These are phyloP conservation scores for Candida loeiensis DNA, from an alignment of 805 yeast species.

Conservation along the genomic window DNA sequence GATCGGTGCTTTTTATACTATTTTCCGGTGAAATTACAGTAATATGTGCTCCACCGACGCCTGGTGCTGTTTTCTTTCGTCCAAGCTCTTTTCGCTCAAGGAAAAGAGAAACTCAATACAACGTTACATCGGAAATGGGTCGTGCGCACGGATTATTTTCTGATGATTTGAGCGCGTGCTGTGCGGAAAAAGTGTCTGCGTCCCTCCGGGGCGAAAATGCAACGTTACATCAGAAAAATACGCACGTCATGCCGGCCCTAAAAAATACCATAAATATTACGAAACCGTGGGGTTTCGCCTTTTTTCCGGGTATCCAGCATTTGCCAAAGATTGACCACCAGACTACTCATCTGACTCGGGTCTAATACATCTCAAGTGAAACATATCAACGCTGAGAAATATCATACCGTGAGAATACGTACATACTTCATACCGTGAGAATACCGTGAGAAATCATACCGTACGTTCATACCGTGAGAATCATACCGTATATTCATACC, in stretches of 20 bases:
- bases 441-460: too few relatives aligned
- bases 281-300: neutral
- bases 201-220: neutral
- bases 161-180: neutral
- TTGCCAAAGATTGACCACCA: too few relatives aligned
- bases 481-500: too few relatives aligned
- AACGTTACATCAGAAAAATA: neutral
- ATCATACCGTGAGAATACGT: too few relatives aligned
- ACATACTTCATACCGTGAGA: too few relatives aligned
- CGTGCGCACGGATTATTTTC: neutral
- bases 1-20: neutral
- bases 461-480: too few relatives aligned
- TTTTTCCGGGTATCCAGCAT: too few relatives aligned
- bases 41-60: neutral
- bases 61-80: neutral
- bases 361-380: too few relatives aligned
- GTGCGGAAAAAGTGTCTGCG: neutral
- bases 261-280: neutral
- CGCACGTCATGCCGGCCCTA: neutral
- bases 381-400: too few relatives aligned
- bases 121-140: slow-evolving; percentile 5
- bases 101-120: neutral
- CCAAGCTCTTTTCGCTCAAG: neutral
- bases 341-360: too few relatives aligned
- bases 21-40: neutral